Base-by-base conservation (phyloP, 2,329 filamentous ascomycete genomes). In the Sphaerulina populicola region DNA sequence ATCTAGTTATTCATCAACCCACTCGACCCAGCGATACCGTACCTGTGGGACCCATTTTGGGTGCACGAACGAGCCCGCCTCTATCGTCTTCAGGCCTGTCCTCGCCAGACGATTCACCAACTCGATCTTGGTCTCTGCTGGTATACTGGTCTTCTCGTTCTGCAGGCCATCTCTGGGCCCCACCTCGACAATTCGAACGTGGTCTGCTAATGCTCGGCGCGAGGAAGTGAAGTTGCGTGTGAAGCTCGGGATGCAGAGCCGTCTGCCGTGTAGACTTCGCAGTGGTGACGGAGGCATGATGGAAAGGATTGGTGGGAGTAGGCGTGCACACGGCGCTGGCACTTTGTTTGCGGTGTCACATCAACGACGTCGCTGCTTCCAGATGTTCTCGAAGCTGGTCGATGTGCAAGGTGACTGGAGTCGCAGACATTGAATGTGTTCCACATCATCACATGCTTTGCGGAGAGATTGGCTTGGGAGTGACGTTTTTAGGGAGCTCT, bases 21-120 rank as follows among this genome's bases (percentile, higher is more conserved):
- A 12, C 9, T 9, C 15, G 21, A 27, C 6, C 10, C 30, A 35
- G 14, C 15, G 18, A 15, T 40, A 15, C 29, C 41, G 48, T 41
- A 88, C 80, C 75, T 93, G 88, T 3, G 88, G 88, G 44, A 90
- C 83, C 79, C 85, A 90, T 78, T 86, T 88, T 1, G 88, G 86
- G 42, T 85, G 80, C 8, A 94, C 88, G 63, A 94, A 88, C 1
- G 85, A 86, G 0, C 87, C 88, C 14, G 85, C 82, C 68, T 94
- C 88, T 55, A 94, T 91, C 2, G 82, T 82, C 5, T 73, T 72
- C 38, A 93, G 67, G 0, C 88, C 88, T 0, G 86, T 85, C 56
- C 72, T 71, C 31, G 82, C 79, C 55, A 94, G 72, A 54, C 79
- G 74, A 59, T 83, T 77, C 36, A 94, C 85, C 47, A 94, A 70